Evolutionary conservation across 139 green algal genomes (phyloP), one percentile per base, ranked within the genome.

Genomic region (Closterium sp.): DNA sequence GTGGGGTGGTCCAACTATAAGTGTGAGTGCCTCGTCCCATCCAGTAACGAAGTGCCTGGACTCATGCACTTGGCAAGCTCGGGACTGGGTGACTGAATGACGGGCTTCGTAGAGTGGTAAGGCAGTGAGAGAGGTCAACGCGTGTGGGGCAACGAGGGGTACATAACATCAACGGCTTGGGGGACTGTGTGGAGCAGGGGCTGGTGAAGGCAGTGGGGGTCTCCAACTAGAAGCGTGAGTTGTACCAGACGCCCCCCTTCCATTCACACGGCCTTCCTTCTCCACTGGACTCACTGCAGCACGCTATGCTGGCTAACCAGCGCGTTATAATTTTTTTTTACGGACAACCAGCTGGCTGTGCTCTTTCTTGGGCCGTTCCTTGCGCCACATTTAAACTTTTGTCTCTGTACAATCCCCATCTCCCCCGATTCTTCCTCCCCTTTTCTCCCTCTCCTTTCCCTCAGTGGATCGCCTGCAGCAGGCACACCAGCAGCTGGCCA

Each of bases 1-100:
- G 90, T 95, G 73, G 98, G 98, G 0, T 97, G 99, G 0, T 97
- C 95, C 85, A 99, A 99, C 94, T 99, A 98, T 96, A 97, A 96
- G 34, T 95, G 34, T 42, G 34, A 42, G 34, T 42, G 34, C 34
- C 34, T 42, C 34, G 34, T 42, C 34, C 34, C 34, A 42, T 6
- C 34, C 34, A 42, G 4, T 42, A 6, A 42, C 9, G 34, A 42
- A 42, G 9, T 42, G 34, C 34, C 34, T 42, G 34, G 34, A 42
- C 34, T 4, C 34, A 42, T 42, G 34, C 34, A 42, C 34, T 6
- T 42, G n/a, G n/a, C n/a, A n/a, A n/a, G n/a, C n/a, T n/a, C n/a
- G n/a, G n/a, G n/a, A n/a, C n/a, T n/a, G n/a, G n/a, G n/a, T n/a
- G n/a, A n/a, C n/a, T n/a, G n/a, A n/a, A n/a, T n/a, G n/a, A n/a